Evolutionary conservation across 2,329 filamentous ascomycete genomes (phyloP).

Genomic region (Sarocladium brachiariae): DNA sequence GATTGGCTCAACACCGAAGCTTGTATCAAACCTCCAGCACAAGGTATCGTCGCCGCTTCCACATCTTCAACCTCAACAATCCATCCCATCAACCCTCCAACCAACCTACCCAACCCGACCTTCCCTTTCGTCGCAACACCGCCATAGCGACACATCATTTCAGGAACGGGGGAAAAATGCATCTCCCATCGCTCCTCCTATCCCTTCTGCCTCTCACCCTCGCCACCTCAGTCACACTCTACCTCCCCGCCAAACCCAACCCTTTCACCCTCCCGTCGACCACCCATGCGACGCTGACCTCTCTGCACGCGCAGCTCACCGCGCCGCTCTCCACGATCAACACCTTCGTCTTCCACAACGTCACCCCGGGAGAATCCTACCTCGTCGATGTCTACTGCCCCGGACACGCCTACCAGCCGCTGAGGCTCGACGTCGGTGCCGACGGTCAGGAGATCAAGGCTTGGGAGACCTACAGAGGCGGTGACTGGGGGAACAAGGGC

Average conservation of each 20-base stretch:
- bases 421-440: slow-evolving; percentile 65
- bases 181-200: slow-evolving; percentile 26
- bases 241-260: slow-evolving; percentile 42
- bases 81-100: neutral
- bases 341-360: slow-evolving; percentile 68
- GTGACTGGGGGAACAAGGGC: slow-evolving; percentile 84
- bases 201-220: slow-evolving; percentile 27
- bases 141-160: slow-evolving; percentile 11
- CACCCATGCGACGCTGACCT: slow-evolving; percentile 55
- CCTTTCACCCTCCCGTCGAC: slow-evolving; percentile 52
- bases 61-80: neutral
- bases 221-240: slow-evolving; percentile 33
- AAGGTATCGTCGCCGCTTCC: neutral
- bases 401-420: slow-evolving; percentile 68
- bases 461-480: slow-evolving; percentile 83
- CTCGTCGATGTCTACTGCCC: slow-evolving; percentile 73
- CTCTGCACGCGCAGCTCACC: slow-evolving; percentile 31
- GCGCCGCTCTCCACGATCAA: slow-evolving; percentile 62
- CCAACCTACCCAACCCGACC: neutral
- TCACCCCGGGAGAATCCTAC: slow-evolving; percentile 63
- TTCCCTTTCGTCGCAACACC: neutral
- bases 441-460: slow-evolving; percentile 46
- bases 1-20: too few relatives aligned
- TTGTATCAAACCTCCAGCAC: too few relatives aligned
- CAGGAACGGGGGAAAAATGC: slow-evolving; percentile 25